Evolutionary conservation across 129 eudicot species (phyloP), one percentile per base, ranked within the genome.

Genomic region (Rutidosis leptorrhynchoides): DNA sequence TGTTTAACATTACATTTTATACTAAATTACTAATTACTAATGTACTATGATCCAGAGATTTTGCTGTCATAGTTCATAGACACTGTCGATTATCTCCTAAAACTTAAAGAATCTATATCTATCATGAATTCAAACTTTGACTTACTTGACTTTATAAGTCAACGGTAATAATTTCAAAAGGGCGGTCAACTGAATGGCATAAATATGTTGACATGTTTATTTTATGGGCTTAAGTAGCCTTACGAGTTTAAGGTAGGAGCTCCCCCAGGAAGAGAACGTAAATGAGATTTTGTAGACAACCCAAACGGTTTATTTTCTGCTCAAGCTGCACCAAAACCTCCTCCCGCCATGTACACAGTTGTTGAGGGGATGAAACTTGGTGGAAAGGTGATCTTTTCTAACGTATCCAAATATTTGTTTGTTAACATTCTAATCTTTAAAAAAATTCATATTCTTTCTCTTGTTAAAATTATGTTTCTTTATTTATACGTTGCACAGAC

Each of bases 291-390:
- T 84, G 95, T 82, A 35, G 96, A 86, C 85, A 93, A 79, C 65
- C 86, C 99, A 16, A 93, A 93, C 65, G 99, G 99, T 46, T 67
- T 93, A 27, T 93, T 93, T 72, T 93, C 99, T 26, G 96, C 99
- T 55, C 99, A 93, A 83, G 99, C 99, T 25, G 85, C 99, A 67
- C 99, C 99, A 11, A 93, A 93, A 78, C 99, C 99, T 62, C 99
- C 99, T 24, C 84, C 92, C 14, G 95, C 95, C 25, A 83, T 93
- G 99, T 93, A 93, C 67, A 63, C 74, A 0, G 67, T 78, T 33
- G 82, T 80, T 66, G 90, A 86, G 78, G 99, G 99, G 57, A 93
- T 93, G 99, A 89, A 71, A 89, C 90, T 88, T 58, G 99, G 96
- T 23, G 99, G 99, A 51, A 89, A 89, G 90, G 99, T 89, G 70